These are phyloP conservation scores for Coleophoma crateriformis DNA, from an alignment of 2,329 filamentous ascomycete species.

Conservation along the genomic window DNA sequence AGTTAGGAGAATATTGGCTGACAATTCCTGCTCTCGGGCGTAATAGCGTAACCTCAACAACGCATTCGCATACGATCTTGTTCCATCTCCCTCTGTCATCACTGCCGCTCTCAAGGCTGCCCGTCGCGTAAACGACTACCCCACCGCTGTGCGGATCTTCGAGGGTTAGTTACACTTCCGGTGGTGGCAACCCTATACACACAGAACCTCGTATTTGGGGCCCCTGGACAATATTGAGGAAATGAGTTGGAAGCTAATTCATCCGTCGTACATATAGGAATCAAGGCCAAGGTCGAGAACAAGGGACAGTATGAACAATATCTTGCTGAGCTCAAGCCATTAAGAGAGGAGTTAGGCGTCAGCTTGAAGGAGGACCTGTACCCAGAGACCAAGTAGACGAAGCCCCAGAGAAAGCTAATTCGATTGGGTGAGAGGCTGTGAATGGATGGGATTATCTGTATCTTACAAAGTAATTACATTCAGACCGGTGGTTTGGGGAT, in stretches of 20 bases:
- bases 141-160: slow-evolving; percentile 96
- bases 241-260: slow-evolving; percentile 5
- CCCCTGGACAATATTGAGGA: neutral
- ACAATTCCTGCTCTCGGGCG: neutral
- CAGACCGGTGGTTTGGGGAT: too few species aligned
- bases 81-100: slow-evolving; percentile 88
- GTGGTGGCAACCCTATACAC: neutral
- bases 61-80: slow-evolving; percentile 99
- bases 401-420: neutral
- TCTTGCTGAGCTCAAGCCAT: slow-evolving; percentile 83
- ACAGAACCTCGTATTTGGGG: neutral
- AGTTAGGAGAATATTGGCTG: neutral
- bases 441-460: neutral
- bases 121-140: slow-evolving; percentile 95
- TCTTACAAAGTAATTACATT: neutral
- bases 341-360: slow-evolving; percentile 91
- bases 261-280: slow-evolving; percentile 49
- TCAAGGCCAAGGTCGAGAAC: slow-evolving; percentile 99
- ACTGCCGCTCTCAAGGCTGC: slow-evolving; percentile 89
- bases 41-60: slow-evolving; percentile 91
- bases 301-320: slow-evolving; percentile 95
- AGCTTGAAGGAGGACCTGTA: slow-evolving; percentile 89
- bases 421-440: neutral
- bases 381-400: slow-evolving; percentile 41
- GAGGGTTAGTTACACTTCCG: slow-evolving; percentile 63